Evolutionary conservation across 345 rosid species (phyloP).

Genomic region (Combretum micranthum): DNA sequence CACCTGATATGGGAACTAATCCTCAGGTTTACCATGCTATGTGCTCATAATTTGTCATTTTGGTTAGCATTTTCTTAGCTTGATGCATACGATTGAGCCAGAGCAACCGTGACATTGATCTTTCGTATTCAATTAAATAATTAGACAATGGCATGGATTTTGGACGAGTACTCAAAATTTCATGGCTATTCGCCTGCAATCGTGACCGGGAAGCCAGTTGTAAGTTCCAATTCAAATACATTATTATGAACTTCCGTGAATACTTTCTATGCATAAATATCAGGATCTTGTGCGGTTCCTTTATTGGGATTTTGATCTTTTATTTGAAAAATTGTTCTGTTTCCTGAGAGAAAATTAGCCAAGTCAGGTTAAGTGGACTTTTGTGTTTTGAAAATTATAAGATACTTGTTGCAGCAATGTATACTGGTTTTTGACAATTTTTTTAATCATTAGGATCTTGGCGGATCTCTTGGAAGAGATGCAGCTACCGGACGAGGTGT

Average conservation of each 20-base stretch:
- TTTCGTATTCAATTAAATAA: slow-evolving; percentile 11
- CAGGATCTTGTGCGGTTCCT: no score
- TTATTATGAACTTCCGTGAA: no score
- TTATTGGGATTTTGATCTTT: no score
- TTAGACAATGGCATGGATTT: slow-evolving; percentile 98
- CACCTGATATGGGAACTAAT: slow-evolving; percentile 98
- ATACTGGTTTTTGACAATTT: not conserved
- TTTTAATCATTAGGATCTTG: slow-evolving; percentile 57
- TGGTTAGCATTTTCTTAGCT: not conserved
- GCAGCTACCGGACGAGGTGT: slow-evolving; percentile 98
- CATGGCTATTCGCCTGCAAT: slow-evolving; percentile 93
- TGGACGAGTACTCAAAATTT: slow-evolving; percentile 94
- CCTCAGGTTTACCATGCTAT: slow-evolving; percentile 54
- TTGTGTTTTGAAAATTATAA: no score
- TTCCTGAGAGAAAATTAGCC: no score
- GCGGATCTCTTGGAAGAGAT: slow-evolving; percentile 95
- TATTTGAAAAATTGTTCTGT: no score
- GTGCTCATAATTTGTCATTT: not conserved
- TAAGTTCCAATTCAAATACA: slow-evolving; percentile 20
- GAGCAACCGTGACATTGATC: not conserved
- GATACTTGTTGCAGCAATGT: no score
- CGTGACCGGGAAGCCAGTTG: slow-evolving; percentile 86
- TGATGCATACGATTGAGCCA: not conserved
- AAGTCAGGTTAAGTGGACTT: no score
- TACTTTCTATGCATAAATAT: no score